These are phyloP conservation scores for Deakozyma indianensis DNA, from an alignment of 805 yeast genomes.

Conservation along the genomic window DNA sequence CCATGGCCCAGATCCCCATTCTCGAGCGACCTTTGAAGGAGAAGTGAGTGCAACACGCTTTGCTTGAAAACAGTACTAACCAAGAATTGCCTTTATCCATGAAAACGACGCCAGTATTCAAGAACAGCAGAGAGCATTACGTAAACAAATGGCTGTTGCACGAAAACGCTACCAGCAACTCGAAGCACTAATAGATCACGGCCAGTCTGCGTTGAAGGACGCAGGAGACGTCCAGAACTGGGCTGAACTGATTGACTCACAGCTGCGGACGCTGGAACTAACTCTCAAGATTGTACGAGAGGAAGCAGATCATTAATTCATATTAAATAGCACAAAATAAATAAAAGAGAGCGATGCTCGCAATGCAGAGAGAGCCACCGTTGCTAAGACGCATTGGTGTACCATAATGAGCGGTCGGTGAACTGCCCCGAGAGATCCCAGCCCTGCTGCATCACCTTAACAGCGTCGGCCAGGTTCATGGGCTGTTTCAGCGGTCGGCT, in stretches of 20 bases:
- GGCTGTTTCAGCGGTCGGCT: constrained; percentile 54
- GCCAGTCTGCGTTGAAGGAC: constrained; percentile 11
- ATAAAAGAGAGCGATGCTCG: too few relatives aligned
- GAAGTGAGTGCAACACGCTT: constrained; percentile 9
- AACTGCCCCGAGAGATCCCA: constrained; percentile 73
- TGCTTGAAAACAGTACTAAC: too few relatives aligned
- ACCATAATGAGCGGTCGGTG: constrained; percentile 19
- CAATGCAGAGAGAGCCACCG: too few relatives aligned
- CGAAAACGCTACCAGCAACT: constrained; percentile 4
- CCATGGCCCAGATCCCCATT: background rate
- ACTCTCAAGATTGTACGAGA: constrained; percentile 31
- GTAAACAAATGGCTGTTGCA: constrained; percentile 4
- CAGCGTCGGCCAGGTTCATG: constrained; percentile 58
- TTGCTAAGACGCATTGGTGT: background rate
- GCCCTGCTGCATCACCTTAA: constrained; percentile 63
- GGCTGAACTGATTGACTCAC: constrained; percentile 60
- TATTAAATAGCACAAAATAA: too few relatives aligned
- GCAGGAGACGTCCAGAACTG: constrained; percentile 34
- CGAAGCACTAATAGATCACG: constrained; percentile 1
- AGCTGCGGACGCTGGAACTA: constrained; percentile 53
- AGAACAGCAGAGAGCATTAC: constrained; percentile 7
- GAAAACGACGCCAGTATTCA: constrained; percentile 5
- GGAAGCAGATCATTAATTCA: too few relatives aligned
- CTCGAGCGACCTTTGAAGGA: constrained; percentile 13
- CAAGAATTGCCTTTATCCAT: constrained; percentile 2